Evolutionary conservation across 345 rosid species (phyloP), one percentile per base, ranked within the genome.

Genomic region (Corchorus capsularis): DNA sequence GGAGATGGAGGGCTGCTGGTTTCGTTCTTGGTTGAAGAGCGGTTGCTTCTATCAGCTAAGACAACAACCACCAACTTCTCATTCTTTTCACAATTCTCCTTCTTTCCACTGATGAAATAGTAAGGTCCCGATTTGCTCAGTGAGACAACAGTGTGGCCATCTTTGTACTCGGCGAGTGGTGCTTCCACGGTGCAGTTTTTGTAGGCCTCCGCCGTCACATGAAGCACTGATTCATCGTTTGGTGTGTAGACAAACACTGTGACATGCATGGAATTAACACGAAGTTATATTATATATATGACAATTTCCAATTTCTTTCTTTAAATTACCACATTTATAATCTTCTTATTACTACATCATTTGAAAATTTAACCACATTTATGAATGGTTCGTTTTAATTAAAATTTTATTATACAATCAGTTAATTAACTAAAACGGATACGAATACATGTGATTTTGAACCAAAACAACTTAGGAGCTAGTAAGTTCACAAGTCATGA

Each of bases 91-190:
- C 98, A 94, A 77, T 88, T 79, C 16, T 89, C 90, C 82, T 82
- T 83, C 81, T 84, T 90, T 57, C 98, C 97, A 43, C 94, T 94
- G 69, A 91, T 91, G 92, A 92, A 94, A 73, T 91, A 81, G 84
- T 69, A 75, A 20, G 92, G 84, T 4, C 98, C 97, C 0, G 93
- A 91, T 4, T 49, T 82, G 43, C 78, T 86, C 79, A 94, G 79
- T 10, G 79, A 75, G 88, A 89, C 75, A 64, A 88, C 82, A 5
- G 92, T 87, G 86, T 85, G 90, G 32, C 91, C 94, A 22, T 87
- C 89, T 0, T 75, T 52, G 79, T 69, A 84, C 35, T 84, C 78
- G 5, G 82, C 80, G 0, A 75, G 60, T 2, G 89, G 88, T 6
- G 83, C 39, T 4, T 77, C 84, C 2, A 89, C 80, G 57, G 34